Conservation (phyloP, 1,139 yeast species). For the Debaryomyces psychrophilus region DNA sequence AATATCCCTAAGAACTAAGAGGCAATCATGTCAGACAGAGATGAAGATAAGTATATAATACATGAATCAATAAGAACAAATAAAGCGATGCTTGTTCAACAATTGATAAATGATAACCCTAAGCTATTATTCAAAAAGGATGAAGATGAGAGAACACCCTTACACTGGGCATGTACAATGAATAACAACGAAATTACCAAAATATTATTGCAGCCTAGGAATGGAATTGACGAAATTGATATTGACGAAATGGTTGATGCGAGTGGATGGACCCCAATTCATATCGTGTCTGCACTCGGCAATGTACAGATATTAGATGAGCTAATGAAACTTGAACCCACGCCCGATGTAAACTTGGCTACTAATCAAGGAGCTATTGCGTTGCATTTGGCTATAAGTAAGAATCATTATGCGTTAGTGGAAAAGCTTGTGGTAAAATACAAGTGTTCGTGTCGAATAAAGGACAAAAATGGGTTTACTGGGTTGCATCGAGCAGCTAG, state of each 20-base stretch:
- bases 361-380: conserved; percentile 75
- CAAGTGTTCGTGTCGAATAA: conserved; percentile 63
- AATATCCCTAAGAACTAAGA: neutral
- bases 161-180: conserved; percentile 88
- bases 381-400: conserved; percentile 76
- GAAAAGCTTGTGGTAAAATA: conserved; percentile 50
- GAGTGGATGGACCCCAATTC: conserved; percentile 88
- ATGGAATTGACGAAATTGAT: conserved; percentile 44
- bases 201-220: conserved; percentile 45
- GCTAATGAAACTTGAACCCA: conserved; percentile 32
- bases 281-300: conserved; percentile 80
- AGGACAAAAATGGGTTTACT: conserved; percentile 66
- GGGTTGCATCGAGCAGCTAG: conserved; percentile 88
- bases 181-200: conserved; percentile 58
- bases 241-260: conserved; percentile 70
- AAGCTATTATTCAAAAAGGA: conserved; percentile 52
- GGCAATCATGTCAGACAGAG: neutral
- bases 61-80: conserved; percentile 66
- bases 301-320: conserved; percentile 52
- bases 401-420: conserved; percentile 59
- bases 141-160: conserved; percentile 76
- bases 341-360: conserved; percentile 45
- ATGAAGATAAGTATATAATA: conserved; percentile 31
- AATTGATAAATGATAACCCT: conserved; percentile 53
- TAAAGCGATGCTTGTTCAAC: conserved; percentile 51